Percentiles rank a stretch among this genome's conserved stretches.
These are phyloP conservation scores for Brettanomyces nanus DNA, from an alignment of 805 yeast species.

Conservation along the genomic window DNA sequence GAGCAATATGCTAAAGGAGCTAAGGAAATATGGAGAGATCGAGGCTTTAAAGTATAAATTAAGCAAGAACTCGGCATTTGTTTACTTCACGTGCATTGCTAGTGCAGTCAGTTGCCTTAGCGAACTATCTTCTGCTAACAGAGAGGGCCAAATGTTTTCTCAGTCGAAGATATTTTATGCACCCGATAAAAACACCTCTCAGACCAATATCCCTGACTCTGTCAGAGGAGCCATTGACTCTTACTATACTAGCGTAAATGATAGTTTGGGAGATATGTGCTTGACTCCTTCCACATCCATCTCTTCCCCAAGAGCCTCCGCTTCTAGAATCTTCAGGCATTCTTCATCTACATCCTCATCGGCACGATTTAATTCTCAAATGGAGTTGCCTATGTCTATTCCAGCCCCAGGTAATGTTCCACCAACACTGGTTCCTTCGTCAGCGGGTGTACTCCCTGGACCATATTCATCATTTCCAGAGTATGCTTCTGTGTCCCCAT, in stretches of 20 bases:
- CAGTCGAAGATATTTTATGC: conserved; percentile 23
- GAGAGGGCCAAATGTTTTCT: conserved; percentile 6
- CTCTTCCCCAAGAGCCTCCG: conserved; percentile 17
- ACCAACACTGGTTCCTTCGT: not conserved
- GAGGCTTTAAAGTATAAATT: conserved; percentile 27
- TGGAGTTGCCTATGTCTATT: not conserved
- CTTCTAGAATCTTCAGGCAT: conserved; percentile 3
- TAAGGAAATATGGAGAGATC: conserved; percentile 33
- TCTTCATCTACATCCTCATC: not conserved
- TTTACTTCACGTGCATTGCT: conserved; percentile 38
- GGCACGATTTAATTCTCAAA: too few species aligned
- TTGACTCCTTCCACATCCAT: conserved; percentile 21
- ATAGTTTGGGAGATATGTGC: conserved; percentile 11
- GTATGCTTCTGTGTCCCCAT: not conserved
- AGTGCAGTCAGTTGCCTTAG: conserved; percentile 38
- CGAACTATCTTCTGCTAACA: conserved; percentile 22
- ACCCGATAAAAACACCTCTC: conserved; percentile 15
- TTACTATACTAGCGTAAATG: not conserved
- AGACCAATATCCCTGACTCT: too few species aligned
- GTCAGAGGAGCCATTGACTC: too few species aligned
- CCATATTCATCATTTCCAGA: not conserved
- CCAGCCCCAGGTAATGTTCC: conserved; percentile 1
- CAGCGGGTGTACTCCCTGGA: too few species aligned
- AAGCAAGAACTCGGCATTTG: conserved; percentile 18
- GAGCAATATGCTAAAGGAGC: conserved; percentile 21